Conservation (phyloP, 2,329 filamentous ascomycete species). For the Talaromyces islandicus region DNA sequence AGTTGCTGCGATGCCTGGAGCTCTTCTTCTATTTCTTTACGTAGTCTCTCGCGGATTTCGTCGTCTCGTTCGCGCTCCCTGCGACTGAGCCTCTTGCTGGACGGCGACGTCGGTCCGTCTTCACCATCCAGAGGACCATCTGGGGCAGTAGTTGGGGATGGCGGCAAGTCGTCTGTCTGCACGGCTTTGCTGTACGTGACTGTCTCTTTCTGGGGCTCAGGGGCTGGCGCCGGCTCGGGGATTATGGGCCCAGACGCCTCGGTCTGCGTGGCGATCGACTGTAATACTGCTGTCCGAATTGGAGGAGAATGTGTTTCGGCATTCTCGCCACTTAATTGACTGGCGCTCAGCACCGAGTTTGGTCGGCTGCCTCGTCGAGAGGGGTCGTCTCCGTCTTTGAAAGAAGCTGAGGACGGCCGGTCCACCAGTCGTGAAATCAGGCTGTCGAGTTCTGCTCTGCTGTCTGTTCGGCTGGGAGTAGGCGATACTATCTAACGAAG, state of each 20-base stretch:
- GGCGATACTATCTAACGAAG: conserved; percentile 57
- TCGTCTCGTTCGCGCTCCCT: conserved; percentile 79
- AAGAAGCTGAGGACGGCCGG: conserved; percentile 64
- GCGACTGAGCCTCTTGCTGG: conserved; percentile 69
- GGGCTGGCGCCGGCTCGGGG: conserved; percentile 68
- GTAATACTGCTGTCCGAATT: conserved; percentile 33
- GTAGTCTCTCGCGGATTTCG: conserved; percentile 76
- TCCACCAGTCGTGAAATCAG: conserved; percentile 81
- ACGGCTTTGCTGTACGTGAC: conserved; percentile 97
- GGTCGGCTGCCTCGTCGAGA: conserved; percentile 62
- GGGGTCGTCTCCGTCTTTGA: conserved; percentile 46
- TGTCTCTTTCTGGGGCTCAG: conserved; percentile 58
- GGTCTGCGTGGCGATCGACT: conserved; percentile 56
- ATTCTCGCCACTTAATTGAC: conserved; percentile 70
- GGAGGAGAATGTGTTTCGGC: conserved; percentile 31
- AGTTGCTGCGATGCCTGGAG: conserved; percentile 60
- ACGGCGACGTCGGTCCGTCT: conserved; percentile 52
- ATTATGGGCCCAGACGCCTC: conserved; percentile 68
- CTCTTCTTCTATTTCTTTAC: conserved; percentile 89
- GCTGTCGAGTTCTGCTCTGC: conserved; percentile 68
- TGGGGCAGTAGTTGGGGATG: conserved; percentile 46
- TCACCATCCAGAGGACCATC: conserved; percentile 49
- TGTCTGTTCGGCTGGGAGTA: conserved; percentile 60
- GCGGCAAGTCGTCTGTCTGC: conserved; percentile 73
- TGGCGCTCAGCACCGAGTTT: conserved; percentile 77